Evolutionary conservation across 2,329 filamentous ascomycete species (phyloP).

Genomic region (Cladosporium sp.): DNA sequence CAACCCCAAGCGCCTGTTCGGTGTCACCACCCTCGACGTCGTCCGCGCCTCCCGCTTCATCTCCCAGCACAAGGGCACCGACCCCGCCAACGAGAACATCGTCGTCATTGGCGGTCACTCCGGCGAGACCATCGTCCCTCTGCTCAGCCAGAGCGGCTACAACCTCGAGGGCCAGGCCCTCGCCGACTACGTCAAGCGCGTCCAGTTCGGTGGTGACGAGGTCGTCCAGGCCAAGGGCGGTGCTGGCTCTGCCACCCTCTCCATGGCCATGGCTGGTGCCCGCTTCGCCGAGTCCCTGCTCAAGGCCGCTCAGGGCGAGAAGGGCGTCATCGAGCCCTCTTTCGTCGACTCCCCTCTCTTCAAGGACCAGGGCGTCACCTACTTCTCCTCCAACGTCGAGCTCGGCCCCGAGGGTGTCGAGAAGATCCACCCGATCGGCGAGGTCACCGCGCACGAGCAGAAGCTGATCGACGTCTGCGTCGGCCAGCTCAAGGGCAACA

Average conservation of each 20-base stretch:
- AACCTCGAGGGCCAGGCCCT: constrained; percentile 71
- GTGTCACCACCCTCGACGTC: constrained; percentile 97
- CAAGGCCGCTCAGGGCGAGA: constrained; percentile 86
- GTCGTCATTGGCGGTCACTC: constrained; percentile 96
- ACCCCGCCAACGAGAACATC: constrained; percentile 90
- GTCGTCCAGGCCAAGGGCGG: constrained; percentile 99
- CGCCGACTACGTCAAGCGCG: constrained; percentile 77
- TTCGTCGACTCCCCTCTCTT: constrained; percentile 96
- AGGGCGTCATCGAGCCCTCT: constrained; percentile 90
- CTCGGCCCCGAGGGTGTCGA: constrained; percentile 93
- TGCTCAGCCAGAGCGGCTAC: constrained; percentile 91
- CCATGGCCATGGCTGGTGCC: constrained; percentile 94
- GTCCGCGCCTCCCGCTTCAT: constrained; percentile 98
- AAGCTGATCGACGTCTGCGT: constrained; percentile 81
- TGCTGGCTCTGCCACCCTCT: constrained; percentile 92
- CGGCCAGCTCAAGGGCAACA: constrained; percentile 84
- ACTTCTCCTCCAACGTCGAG: constrained; percentile 94
- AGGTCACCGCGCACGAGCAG: constrained; percentile 79
- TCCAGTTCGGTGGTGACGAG: constrained; percentile 98
- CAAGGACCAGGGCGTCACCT: constrained; percentile 97
- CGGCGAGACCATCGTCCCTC: constrained; percentile 94
- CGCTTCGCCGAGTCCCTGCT: constrained; percentile 85
- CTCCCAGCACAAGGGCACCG: constrained; percentile 82
- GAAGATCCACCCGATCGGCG: constrained; percentile 84
- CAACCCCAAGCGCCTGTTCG: constrained; percentile 98